A percentile compares a stretch with the other conserved stretches of the same genome.
Evolutionary conservation across 2,329 filamentous ascomycete species (phyloP).

Genomic region (Fusarium virguliforme): DNA sequence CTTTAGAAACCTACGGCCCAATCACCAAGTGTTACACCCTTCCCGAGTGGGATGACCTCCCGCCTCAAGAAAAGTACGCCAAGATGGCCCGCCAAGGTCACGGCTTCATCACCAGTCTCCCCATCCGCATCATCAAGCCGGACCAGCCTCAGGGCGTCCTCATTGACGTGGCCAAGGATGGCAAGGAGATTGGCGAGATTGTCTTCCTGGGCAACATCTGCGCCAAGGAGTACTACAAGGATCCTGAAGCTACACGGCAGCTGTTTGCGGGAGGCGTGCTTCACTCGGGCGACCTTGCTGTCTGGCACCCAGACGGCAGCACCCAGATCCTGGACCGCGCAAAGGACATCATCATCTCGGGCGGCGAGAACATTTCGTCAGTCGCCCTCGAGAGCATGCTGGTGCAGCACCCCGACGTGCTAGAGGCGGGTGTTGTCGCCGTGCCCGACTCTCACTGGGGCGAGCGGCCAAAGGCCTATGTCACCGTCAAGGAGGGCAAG

Average conservation of each 20-base stretch:
- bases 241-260: conserved; percentile 86
- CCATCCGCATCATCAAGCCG: conserved; percentile 85
- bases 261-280: conserved; percentile 89
- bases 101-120: conserved; percentile 87
- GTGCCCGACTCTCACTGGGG: conserved; percentile 94
- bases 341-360: conserved; percentile 98
- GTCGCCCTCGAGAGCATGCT: conserved; percentile 94
- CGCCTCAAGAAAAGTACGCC: conserved; percentile 83
- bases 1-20: conserved; percentile 89
- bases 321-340: conserved; percentile 93
- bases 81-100: conserved; percentile 96
- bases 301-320: conserved; percentile 92
- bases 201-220: conserved; percentile 95
- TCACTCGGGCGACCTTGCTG: conserved; percentile 93
- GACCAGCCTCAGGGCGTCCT: conserved; percentile 75
- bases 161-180: conserved; percentile 65
- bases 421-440: conserved; percentile 93
- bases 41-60: conserved; percentile 85
- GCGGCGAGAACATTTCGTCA: conserved; percentile 96
- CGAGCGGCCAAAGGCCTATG: conserved; percentile 93
- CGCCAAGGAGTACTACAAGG: conserved; percentile 92
- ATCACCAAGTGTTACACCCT: conserved; percentile 95
- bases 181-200: conserved; percentile 71
- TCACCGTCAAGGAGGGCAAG: conserved; percentile 83
- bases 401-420: conserved; percentile 86